Conservation (phyloP, 495 filamentous ascomycete genomes). For the Aspergillus leporis region DNA sequence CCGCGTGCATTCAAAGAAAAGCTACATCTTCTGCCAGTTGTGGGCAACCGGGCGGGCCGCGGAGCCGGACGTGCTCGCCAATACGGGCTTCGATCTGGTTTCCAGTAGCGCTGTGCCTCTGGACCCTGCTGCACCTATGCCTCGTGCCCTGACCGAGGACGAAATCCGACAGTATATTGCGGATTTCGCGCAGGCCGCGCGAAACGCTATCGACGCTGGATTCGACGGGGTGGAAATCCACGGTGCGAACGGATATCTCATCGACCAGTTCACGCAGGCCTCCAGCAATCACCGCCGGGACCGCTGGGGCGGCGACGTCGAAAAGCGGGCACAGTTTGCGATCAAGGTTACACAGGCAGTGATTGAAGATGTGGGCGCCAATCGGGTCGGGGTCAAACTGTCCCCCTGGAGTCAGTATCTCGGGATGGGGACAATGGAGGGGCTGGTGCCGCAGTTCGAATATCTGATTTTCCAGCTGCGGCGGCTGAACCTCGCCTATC, state of each 20-base stretch:
- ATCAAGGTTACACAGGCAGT: conserved; percentile 45
- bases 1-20: conserved; percentile 53
- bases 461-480: not conserved
- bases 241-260: conserved; percentile 56
- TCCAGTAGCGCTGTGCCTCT: conserved; percentile 30
- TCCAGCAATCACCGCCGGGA: conserved; percentile 54
- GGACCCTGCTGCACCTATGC: conserved; percentile 34
- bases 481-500: conserved; percentile 31
- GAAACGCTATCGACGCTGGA: conserved; percentile 61
- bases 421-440: conserved; percentile 28
- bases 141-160: conserved; percentile 40
- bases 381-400: conserved; percentile 42
- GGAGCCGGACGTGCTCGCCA: conserved; percentile 35
- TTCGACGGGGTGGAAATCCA: conserved; percentile 61
- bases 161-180: conserved; percentile 45
- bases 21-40: conserved; percentile 51
- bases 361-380: conserved; percentile 26
- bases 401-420: conserved; percentile 54
- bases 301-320: conserved; percentile 50
- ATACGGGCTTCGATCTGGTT: conserved; percentile 19
- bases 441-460: conserved; percentile 26
- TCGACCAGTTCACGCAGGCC: conserved; percentile 55
- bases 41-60: conserved; percentile 51
- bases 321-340: conserved; percentile 49
- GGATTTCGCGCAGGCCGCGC: conserved; percentile 57